phyloP scores from a whole-genome alignment of 176 grass and related monocot species.

The Musa acuminata region DNA sequence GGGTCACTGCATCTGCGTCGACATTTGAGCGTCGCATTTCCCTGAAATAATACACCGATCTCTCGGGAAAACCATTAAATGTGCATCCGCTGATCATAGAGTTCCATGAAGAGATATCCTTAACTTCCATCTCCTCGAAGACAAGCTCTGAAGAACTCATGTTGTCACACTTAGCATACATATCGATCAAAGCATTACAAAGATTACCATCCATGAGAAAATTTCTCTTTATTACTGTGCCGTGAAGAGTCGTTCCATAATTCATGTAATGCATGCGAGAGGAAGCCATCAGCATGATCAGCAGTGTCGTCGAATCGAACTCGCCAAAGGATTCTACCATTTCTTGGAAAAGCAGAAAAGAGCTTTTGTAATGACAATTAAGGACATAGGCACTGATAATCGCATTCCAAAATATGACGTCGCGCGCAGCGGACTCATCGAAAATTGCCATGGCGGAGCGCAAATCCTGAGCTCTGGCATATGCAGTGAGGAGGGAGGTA shows the following conservation, averaged over 20 bases:
- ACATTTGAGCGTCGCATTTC: slow-evolving; percentile 37
- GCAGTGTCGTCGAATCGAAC: slow-evolving; percentile 40
- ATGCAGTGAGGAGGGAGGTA: slow-evolving; percentile 52
- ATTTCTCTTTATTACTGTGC: slow-evolving; percentile 22
- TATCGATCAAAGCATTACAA: slow-evolving; percentile 59
- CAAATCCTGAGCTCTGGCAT: slow-evolving; percentile 30
- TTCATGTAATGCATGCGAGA: slow-evolving; percentile 24
- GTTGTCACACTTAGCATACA: slow-evolving; percentile 60
- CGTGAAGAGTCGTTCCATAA: slow-evolving; percentile 40
- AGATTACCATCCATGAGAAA: slow-evolving; percentile 23
- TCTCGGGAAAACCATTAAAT: slow-evolving; percentile 27
- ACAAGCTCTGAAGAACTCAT: slow-evolving; percentile 31
- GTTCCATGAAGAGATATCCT: slow-evolving; percentile 64
- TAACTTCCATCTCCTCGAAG: slow-evolving; percentile 43
- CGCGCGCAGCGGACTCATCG: slow-evolving; percentile 29
- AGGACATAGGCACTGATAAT: slow-evolving; percentile 27
- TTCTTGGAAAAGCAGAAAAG: slow-evolving; percentile 29
- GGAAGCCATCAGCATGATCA: slow-evolving; percentile 51
- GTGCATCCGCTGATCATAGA: slow-evolving; percentile 48
- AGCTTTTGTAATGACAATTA: slow-evolving; percentile 14
- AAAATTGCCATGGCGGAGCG: slow-evolving; percentile 34
- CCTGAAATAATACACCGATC: slow-evolving; percentile 41
- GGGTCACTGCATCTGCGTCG: slow-evolving; percentile 40
- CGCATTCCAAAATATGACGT: slow-evolving; percentile 67
- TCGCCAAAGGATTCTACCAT: slow-evolving; percentile 31